These are phyloP conservation scores for Chalciporus piperatus DNA, from an alignment of 768 basidiomycete species.

Conservation along the genomic window DNA sequence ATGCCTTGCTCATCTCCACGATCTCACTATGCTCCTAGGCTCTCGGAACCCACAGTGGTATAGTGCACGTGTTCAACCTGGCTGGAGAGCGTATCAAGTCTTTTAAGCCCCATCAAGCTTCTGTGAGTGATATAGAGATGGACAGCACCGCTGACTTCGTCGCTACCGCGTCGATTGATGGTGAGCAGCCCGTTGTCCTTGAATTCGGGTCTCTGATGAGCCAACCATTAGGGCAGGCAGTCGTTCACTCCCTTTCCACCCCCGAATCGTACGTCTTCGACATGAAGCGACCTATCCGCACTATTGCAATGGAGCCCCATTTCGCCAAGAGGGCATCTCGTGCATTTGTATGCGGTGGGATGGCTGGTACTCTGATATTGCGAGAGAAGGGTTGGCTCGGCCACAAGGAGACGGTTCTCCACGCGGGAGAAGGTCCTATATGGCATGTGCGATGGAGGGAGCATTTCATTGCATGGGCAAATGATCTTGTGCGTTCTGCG, in stretches of 20 bases:
- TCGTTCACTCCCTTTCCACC: conserved; percentile 77
- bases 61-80: conserved; percentile 81
- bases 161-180: conserved; percentile 91
- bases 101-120: conserved; percentile 86
- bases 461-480: conserved; percentile 92
- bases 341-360: conserved; percentile 86
- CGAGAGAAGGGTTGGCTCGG: conserved; percentile 97
- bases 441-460: conserved; percentile 90
- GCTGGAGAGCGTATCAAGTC: conserved; percentile 82
- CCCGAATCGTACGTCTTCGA: conserved; percentile 84
- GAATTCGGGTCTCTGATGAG: conserved; percentile 54
- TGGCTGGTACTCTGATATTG: conserved; percentile 82
- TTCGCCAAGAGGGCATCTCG: conserved; percentile 78
- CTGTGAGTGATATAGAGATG: conserved; percentile 80
- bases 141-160: conserved; percentile 87
- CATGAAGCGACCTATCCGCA: conserved; percentile 88
- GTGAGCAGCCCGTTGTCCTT: conserved; percentile 40
- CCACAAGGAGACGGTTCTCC: conserved; percentile 82
- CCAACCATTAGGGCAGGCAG: conserved; percentile 72
- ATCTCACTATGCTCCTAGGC: conserved; percentile 47
- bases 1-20: background rate
- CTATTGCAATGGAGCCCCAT: conserved; percentile 85
- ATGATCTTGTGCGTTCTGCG: conserved; percentile 67
- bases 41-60: conserved; percentile 90
- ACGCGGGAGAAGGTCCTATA: conserved; percentile 88